phyloP scores from a whole-genome alignment of 371 early-diverging fungal genomes.

The Actinomortierella wolfii region DNA sequence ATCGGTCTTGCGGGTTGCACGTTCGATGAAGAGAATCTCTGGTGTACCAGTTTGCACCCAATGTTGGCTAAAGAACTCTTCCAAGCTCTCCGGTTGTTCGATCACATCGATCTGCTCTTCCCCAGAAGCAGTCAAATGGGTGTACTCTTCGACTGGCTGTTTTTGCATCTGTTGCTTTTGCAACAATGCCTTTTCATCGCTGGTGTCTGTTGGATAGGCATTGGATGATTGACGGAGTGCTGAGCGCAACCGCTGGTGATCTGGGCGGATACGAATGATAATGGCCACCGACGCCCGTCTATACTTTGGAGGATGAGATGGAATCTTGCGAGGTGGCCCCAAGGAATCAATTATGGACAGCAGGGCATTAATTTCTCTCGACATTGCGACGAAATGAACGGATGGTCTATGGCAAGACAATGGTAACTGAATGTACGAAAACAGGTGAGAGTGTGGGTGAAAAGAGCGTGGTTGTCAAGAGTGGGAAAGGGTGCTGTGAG shows the following conservation, averaged over 20 bases:
- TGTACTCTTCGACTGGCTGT: no score
- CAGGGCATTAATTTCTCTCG: conserved; percentile 30
- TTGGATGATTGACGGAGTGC: neutral
- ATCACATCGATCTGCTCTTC: conserved; percentile 22
- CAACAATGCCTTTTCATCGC: neutral
- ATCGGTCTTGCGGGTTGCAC: conserved; percentile 66
- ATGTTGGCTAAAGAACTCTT: conserved; percentile 32
- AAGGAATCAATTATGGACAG: conserved; percentile 35
- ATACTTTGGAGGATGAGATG: conserved; percentile 28
- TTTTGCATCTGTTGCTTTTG: no score
- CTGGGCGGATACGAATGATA: conserved; percentile 41
- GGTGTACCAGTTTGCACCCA: conserved; percentile 47
- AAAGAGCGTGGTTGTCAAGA: no score
- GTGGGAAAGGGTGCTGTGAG: no score
- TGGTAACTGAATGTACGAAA: no score
- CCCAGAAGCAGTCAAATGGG: no score
- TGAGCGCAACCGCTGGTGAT: conserved; percentile 3
- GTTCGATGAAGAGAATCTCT: conserved; percentile 69
- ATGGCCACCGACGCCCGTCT: conserved; percentile 45
- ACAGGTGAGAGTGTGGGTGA: no score
- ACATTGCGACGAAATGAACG: no score
- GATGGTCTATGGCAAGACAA: no score
- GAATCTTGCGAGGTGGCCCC: conserved; percentile 30
- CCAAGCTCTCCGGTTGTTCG: conserved; percentile 29
- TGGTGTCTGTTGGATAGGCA: neutral